These are phyloP conservation scores for Colletotrichum viniferum DNA, from an alignment of 2,329 filamentous ascomycete genomes.

Conservation along the genomic window DNA sequence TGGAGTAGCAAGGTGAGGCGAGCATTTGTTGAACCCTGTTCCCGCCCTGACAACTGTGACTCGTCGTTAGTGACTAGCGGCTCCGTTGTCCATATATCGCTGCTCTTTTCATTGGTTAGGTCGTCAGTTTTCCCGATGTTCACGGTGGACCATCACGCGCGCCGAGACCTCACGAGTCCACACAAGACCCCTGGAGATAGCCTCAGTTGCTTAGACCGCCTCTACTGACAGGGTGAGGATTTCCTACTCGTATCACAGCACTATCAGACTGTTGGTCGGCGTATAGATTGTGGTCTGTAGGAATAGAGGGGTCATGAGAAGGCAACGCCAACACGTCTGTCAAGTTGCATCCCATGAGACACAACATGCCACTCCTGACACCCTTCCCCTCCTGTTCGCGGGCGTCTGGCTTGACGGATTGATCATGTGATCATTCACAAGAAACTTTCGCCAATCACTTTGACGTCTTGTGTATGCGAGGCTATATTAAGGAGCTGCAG, in stretches of 20 bases:
- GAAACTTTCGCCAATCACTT: neutral
- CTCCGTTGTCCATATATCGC: neutral
- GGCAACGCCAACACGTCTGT: neutral
- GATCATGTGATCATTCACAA: neutral
- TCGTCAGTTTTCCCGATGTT: neutral
- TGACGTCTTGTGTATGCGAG: neutral
- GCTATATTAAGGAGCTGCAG: neutral
- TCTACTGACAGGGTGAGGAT: neutral
- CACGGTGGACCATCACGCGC: neutral
- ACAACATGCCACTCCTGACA: neutral
- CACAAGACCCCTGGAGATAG: neutral
- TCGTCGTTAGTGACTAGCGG: neutral
- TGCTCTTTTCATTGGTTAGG: neutral
- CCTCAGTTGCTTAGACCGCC: neutral
- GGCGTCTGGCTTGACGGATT: neutral
- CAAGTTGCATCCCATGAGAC: neutral
- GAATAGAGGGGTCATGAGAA: neutral
- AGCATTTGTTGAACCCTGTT: neutral
- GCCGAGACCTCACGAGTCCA: neutral
- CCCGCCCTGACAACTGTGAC: neutral
- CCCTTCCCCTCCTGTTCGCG: neutral
- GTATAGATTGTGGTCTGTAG: neutral
- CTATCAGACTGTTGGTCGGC: neutral
- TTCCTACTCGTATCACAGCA: neutral
- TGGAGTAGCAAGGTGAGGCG: neutral